Conservation (phyloP, 2,329 filamentous ascomycete species). For the Acephala macrosclerotiorum region DNA sequence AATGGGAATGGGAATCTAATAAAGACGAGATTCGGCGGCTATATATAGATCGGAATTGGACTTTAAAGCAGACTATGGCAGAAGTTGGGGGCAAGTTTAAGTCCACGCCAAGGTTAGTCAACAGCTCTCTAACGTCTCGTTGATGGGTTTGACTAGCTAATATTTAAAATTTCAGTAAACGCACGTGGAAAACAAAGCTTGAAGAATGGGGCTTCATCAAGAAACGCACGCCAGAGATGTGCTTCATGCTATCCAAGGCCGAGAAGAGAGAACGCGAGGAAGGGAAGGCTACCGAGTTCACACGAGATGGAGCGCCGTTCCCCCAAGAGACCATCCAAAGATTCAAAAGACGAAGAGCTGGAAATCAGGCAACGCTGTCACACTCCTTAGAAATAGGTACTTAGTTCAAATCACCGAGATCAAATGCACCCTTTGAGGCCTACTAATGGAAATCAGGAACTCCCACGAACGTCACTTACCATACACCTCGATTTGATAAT, state of each 20-base stretch:
- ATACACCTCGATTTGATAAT: no score
- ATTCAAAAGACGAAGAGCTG: not conserved
- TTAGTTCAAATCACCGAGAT: no score
- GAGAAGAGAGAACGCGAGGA: not conserved
- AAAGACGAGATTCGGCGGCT: conserved; percentile 6
- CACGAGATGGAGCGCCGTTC: not conserved
- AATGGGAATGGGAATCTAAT: not conserved
- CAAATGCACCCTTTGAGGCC: no score
- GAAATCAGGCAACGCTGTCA: no score
- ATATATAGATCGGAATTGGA: not conserved
- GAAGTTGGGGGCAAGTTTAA: not conserved
- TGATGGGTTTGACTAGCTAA: not conserved
- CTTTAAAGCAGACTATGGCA: not conserved
- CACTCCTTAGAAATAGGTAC: no score
- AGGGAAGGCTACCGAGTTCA: not conserved
- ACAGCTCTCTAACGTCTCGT: not conserved
- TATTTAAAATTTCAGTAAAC: not conserved
- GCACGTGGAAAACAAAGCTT: not conserved
- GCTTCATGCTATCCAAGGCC: not conserved
- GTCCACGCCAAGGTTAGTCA: not conserved
- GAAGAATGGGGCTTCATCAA: not conserved
- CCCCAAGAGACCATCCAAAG: not conserved
- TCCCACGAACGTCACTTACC: no score
- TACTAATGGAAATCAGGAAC: no score
- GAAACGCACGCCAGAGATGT: not conserved